Evolutionary conservation across 495 filamentous ascomycete species (phyloP).

Genomic region (Daldinia loculata): DNA sequence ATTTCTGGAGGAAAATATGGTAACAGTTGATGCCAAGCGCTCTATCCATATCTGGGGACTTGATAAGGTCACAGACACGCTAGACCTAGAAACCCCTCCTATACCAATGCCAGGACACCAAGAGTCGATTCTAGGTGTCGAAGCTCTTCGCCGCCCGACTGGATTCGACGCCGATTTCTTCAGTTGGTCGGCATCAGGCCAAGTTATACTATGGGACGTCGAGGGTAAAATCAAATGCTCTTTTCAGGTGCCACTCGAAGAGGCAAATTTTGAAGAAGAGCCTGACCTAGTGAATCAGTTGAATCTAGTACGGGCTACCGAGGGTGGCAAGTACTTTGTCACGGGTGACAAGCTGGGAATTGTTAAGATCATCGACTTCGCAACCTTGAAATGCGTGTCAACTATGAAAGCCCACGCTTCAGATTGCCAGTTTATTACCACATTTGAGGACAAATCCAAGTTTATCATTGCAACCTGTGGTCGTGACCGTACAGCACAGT

Average conservation of each 20-base stretch:
- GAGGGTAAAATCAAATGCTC: slow-evolving; percentile 72
- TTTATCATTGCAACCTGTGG: slow-evolving; percentile 79
- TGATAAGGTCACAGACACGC: slow-evolving; percentile 46
- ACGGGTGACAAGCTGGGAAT: slow-evolving; percentile 88
- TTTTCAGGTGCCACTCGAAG: slow-evolving; percentile 74
- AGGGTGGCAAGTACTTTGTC: slow-evolving; percentile 69
- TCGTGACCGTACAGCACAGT: slow-evolving; percentile 87
- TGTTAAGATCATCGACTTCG: slow-evolving; percentile 65
- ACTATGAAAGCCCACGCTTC: slow-evolving; percentile 84
- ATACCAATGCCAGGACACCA: slow-evolving; percentile 73
- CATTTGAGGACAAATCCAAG: slow-evolving; percentile 63
- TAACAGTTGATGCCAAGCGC: slow-evolving; percentile 78
- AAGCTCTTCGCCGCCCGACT: slow-evolving; percentile 65
- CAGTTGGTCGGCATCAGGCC: slow-evolving; percentile 84
- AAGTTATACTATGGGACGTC: slow-evolving; percentile 80
- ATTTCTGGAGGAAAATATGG: slow-evolving; percentile 69
- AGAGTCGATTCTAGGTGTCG: slow-evolving; percentile 80
- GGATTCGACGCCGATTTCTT: slow-evolving; percentile 73
- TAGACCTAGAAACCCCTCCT: slow-evolving; percentile 45
- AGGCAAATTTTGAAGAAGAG: slow-evolving; percentile 64
- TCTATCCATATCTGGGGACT: slow-evolving; percentile 72
- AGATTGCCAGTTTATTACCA: slow-evolving; percentile 83
- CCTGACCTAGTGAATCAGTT: slow-evolving; percentile 75
- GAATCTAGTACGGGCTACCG: slow-evolving; percentile 69
- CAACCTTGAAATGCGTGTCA: slow-evolving; percentile 61